Conservation (phyloP, 176 grass and related monocot species). For the Cocos nucifera region DNA sequence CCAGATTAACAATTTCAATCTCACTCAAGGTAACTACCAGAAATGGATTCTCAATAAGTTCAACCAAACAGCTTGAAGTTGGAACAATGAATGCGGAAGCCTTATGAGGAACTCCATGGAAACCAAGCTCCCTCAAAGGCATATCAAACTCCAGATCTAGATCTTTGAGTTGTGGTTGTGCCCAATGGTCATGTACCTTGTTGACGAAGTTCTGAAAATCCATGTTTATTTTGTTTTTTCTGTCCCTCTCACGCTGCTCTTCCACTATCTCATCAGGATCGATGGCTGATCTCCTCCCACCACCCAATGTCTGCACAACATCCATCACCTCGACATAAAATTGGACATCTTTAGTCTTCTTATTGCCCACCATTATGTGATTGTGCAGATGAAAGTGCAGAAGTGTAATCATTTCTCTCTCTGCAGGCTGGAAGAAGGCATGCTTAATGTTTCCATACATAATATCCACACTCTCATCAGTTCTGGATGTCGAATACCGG, state of each 20-base stretch:
- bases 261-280: slow-evolving; percentile 95
- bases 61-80: slow-evolving; percentile 74
- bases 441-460: slow-evolving; percentile 91
- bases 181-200: slow-evolving; percentile 70
- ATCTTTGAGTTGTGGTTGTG: slow-evolving; percentile 59
- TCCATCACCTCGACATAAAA: slow-evolving; percentile 98
- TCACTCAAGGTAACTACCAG: slow-evolving; percentile 67
- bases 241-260: slow-evolving; percentile 80
- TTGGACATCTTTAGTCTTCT: slow-evolving; percentile 88
- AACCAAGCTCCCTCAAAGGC: slow-evolving; percentile 72
- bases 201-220: slow-evolving; percentile 82
- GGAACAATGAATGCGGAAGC: slow-evolving; percentile 80
- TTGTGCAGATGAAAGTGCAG: slow-evolving; percentile 85
- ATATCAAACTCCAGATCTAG: slow-evolving; percentile 72
- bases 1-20: slow-evolving; percentile 92
- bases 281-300: slow-evolving; percentile 46
- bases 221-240: slow-evolving; percentile 73
- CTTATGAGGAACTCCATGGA: slow-evolving; percentile 80
- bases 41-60: slow-evolving; percentile 70
- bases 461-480: slow-evolving; percentile 74
- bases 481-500: slow-evolving; percentile 59
- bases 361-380: slow-evolving; percentile 90
- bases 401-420: slow-evolving; percentile 90
- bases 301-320: slow-evolving; percentile 68
- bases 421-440: slow-evolving; percentile 86